phyloP scores from a whole-genome alignment of 106 monocot species.

The Dendrobium officinale region DNA sequence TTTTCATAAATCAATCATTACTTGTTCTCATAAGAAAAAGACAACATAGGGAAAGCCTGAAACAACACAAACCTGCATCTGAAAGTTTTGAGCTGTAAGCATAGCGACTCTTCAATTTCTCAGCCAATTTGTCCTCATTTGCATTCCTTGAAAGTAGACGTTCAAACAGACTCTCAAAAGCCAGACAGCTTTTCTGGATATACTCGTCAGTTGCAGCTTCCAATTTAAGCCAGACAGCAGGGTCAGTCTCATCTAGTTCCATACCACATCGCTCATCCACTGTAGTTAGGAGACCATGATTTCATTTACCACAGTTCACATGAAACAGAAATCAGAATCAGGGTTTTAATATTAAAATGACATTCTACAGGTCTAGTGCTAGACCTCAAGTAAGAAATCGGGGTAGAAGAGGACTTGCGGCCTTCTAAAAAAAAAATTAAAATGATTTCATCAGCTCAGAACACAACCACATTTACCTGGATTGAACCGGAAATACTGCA shows the following conservation, averaged over 20 bases:
- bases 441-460: not conserved
- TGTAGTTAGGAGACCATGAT: too few relatives aligned
- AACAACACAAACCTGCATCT: conserved; percentile 43
- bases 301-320: too few relatives aligned
- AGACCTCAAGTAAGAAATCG: not conserved
- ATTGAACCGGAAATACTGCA: conserved; percentile 93
- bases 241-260: conserved; percentile 99
- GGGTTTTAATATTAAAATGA: not conserved
- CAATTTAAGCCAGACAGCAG: conserved; percentile 86
- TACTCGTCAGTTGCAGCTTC: conserved; percentile 96
- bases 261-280: conserved; percentile 95
- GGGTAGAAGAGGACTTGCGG: not conserved
- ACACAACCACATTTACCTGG: conserved; percentile 44
- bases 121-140: conserved; percentile 43
- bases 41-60: not conserved
- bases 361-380: not conserved
- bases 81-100: conserved; percentile 35
- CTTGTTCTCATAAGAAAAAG: not conserved
- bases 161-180: conserved; percentile 68
- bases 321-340: not conserved
- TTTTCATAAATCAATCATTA: conserved; percentile 1
- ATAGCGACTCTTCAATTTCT: conserved; percentile 38
- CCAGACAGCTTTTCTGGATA: conserved; percentile 43
- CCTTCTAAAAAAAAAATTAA: too few relatives aligned
- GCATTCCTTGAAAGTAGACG: conserved; percentile 38